Evolutionary conservation across 768 basidiomycete genomes (phyloP).

Genomic region (Trametes coccinea): DNA sequence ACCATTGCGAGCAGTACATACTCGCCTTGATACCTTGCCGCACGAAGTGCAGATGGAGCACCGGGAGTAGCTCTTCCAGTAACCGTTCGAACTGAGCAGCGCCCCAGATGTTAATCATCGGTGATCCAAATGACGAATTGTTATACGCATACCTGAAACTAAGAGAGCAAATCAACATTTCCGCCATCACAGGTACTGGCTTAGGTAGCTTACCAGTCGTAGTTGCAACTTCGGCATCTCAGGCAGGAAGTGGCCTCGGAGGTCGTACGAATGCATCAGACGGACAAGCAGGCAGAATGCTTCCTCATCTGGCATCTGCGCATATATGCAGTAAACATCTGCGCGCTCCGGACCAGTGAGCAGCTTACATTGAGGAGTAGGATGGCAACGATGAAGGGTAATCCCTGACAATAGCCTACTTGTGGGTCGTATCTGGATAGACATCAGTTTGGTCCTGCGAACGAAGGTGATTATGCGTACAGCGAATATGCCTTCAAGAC

Average conservation of each 20-base stretch:
- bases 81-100: slow-evolving; percentile 82
- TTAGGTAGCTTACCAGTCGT: slow-evolving; percentile 57
- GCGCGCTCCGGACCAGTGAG: neutral
- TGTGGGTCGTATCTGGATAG: slow-evolving; percentile 77
- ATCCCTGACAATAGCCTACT: slow-evolving; percentile 97
- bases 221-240: slow-evolving; percentile 98
- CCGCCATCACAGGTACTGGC: no score
- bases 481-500: slow-evolving; percentile 97
- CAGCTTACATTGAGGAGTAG: slow-evolving; percentile 80
- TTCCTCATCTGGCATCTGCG: slow-evolving; percentile 98
- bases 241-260: slow-evolving; percentile 95
- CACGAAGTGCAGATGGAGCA: slow-evolving; percentile 89
- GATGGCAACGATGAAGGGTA: slow-evolving; percentile 95
- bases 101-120: slow-evolving; percentile 6
- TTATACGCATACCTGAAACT: slow-evolving; percentile 58
- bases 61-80: slow-evolving; percentile 89
- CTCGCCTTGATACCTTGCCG: slow-evolving; percentile 95
- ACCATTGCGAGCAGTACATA: slow-evolving; percentile 99
- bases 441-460: slow-evolving; percentile 2
- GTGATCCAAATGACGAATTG: neutral
- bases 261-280: slow-evolving; percentile 94
- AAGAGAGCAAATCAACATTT: neutral
- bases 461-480: slow-evolving; percentile 42
- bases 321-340: neutral
- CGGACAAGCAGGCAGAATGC: slow-evolving; percentile 94